These are phyloP conservation scores for Exophiala lecanii-corni DNA, from an alignment of 2,329 filamentous ascomycete genomes.

Conservation along the genomic window DNA sequence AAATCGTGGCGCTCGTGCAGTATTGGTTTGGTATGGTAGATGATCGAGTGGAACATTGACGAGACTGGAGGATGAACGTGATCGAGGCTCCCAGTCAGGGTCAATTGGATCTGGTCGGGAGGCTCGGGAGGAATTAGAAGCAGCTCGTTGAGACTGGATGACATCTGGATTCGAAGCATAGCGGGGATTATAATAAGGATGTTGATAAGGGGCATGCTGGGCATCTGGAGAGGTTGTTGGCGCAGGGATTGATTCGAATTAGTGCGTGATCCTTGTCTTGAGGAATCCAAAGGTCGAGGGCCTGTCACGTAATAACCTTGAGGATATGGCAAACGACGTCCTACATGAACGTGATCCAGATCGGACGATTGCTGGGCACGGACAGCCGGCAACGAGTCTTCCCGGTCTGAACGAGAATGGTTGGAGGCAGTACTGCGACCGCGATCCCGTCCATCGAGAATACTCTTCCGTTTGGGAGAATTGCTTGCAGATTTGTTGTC, in stretches of 20 bases:
- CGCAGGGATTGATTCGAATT: slow-evolving; percentile 38
- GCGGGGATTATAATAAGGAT: slow-evolving; percentile 29
- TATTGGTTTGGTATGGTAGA: slow-evolving; percentile 29
- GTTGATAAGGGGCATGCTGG: slow-evolving; percentile 21
- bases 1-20: slow-evolving; percentile 28
- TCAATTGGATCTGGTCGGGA: slow-evolving; percentile 47
- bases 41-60: slow-evolving; percentile 32
- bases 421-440: slow-evolving; percentile 19
- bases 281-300: slow-evolving; percentile 31
- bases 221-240: slow-evolving; percentile 31
- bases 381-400: slow-evolving; percentile 20
- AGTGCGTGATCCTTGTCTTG: slow-evolving; percentile 41
- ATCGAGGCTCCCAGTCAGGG: slow-evolving; percentile 41
- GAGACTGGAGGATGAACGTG: slow-evolving; percentile 34
- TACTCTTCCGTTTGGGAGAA: slow-evolving; percentile 22
- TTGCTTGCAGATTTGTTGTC: slow-evolving; percentile 18
- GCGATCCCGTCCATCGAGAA: slow-evolving; percentile 15
- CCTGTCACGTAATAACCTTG: slow-evolving; percentile 38
- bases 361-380: slow-evolving; percentile 22
- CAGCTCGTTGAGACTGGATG: slow-evolving; percentile 25
- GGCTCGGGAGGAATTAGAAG: slow-evolving; percentile 34
- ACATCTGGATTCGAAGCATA: slow-evolving; percentile 35
- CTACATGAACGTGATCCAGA: slow-evolving; percentile 30
- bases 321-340: slow-evolving; percentile 46
- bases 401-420: slow-evolving; percentile 15